Base-by-base conservation (phyloP, 345 rosid genomes). In the Aquilaria yunnanensis region DNA sequence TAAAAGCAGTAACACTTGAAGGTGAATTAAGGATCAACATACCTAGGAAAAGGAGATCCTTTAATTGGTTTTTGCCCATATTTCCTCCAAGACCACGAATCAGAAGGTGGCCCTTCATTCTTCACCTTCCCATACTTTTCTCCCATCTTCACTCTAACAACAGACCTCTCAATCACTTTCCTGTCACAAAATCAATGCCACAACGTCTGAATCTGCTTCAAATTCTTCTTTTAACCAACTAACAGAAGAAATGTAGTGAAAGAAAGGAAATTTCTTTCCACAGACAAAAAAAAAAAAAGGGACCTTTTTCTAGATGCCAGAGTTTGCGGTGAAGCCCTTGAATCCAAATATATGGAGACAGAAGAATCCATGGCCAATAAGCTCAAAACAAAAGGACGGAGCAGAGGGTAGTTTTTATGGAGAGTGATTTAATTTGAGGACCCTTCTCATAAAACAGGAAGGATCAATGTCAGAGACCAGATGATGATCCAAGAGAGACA, bases 81-180 rank as follows among this genome's bases (percentile, higher is more conserved):
- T 63, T 84, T 84, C 68, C 89, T 84, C 89, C 89, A 84, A 49
- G 89, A 84, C 89, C 89, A 84, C 45, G 69, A 72, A 81, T 84
- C 89, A 71, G 81, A 81, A 75, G 86, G 89, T 3, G 81, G 82
- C 16, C 85, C 86, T 69, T 87, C 87, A 57, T 70, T 77, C 76
- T 87, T 84, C 30, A 78, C 57, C 59, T 78, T 84, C 68, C 81
- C 85, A 59, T 37, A 70, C 64, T 80, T 78, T 64, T 62, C 83
- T 41, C 78, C 83, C 13, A 75, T 75, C 63, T 60, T 84, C 57
- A 80, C 90, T 52, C 57, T 82, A 33, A 84, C 80, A 61, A 87
- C 84, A 16, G 70, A 72, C 88, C 79, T 87, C 75, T 80, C 76
- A 55, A 68, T 78, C 60, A 75, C 74, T 72, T 87, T 87, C 83